A percentile compares a stretch with the other conserved stretches of the same genome.
Conservation (phyloP, 1,139 yeast species). For the Geotrichum histeridarum region DNA sequence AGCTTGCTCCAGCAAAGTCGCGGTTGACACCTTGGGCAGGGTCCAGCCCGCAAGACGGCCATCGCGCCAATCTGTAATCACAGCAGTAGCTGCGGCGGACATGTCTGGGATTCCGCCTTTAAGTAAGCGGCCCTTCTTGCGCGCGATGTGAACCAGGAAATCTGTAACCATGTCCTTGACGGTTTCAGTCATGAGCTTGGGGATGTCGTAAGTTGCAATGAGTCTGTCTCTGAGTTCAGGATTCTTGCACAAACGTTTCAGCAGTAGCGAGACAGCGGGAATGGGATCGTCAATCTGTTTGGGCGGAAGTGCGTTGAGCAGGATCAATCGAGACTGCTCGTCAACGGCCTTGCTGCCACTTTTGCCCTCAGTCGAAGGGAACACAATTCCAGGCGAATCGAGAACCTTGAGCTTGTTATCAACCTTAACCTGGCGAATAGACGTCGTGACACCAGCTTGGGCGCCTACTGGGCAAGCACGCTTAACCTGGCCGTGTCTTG, state of each 20-base stretch:
- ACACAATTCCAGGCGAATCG: conserved; percentile 97
- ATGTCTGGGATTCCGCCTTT: conserved; percentile 91
- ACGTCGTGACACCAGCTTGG: conserved; percentile 94
- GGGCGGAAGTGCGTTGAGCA: conserved; percentile 86
- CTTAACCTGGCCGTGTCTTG: conserved; percentile 55
- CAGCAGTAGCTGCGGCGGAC: conserved; percentile 74
- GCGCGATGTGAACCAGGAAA: conserved; percentile 85
- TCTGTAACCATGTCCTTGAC: conserved; percentile 50
- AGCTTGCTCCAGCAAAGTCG: conserved; percentile 23
- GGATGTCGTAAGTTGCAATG: conserved; percentile 66
- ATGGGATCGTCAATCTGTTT: conserved; percentile 80
- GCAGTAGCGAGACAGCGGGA: conserved; percentile 70
- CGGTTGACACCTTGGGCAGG: conserved; percentile 51
- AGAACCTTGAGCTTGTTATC: conserved; percentile 83
- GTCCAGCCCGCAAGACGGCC: conserved; percentile 93
- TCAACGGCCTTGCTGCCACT: conserved; percentile 50
- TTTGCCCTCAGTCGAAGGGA: conserved; percentile 62
- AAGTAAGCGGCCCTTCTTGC: conserved; percentile 86
- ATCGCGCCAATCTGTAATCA: conserved; percentile 94
- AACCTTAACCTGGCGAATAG: conserved; percentile 84
- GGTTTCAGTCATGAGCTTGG: conserved; percentile 60
- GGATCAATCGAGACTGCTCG: conserved; percentile 81
- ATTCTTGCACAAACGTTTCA: conserved; percentile 59
- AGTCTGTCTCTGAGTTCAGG: conserved; percentile 71
- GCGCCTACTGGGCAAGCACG: conserved; percentile 95